These are phyloP conservation scores for Fusarium nelsonii DNA, from an alignment of 2,329 filamentous ascomycete species.

Conservation along the genomic window DNA sequence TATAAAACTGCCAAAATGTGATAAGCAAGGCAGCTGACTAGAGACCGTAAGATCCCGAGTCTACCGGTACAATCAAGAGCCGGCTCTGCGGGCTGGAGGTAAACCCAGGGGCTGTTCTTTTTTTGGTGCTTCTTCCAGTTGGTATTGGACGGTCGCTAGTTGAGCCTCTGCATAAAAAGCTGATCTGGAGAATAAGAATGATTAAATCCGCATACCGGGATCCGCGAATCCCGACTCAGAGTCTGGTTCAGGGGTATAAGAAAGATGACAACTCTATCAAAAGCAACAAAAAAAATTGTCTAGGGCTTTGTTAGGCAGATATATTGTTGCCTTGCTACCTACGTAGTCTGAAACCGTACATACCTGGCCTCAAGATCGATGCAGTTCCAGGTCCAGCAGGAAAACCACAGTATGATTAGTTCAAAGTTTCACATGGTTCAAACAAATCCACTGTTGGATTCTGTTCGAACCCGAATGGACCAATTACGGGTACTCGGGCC, in stretches of 20 bases:
- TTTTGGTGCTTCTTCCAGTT: conserved; percentile 6
- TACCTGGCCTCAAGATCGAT: conserved; percentile 8
- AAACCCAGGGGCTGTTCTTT: conserved; percentile 22
- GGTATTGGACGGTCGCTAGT: conserved; percentile 8
- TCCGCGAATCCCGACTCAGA: conserved; percentile 17
- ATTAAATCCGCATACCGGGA: conserved; percentile 16
- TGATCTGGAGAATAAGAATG: not conserved
- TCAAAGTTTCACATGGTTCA: conserved; percentile 18
- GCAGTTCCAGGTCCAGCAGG: not conserved
- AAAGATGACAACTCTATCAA: not conserved
- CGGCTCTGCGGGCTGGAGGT: conserved; percentile 19
- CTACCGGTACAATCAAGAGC: conserved; percentile 32
- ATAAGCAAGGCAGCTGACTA: conserved; percentile 27
- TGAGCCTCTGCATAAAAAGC: conserved; percentile 21
- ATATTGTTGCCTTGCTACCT: conserved; percentile 3
- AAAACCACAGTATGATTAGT: not conserved
- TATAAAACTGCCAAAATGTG: not conserved
- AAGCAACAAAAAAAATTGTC: not conserved
- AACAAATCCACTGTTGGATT: conserved; percentile 14
- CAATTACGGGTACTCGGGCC: conserved; percentile 25
- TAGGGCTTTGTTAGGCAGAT: conserved; percentile 9
- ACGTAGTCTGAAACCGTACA: not conserved
- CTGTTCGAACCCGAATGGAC: conserved; percentile 19
- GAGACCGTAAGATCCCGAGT: conserved; percentile 30
- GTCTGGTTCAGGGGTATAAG: conserved; percentile 1